phyloP scores from a whole-genome alignment of 106 monocot genomes.

The Dactylorhiza incarnata region DNA sequence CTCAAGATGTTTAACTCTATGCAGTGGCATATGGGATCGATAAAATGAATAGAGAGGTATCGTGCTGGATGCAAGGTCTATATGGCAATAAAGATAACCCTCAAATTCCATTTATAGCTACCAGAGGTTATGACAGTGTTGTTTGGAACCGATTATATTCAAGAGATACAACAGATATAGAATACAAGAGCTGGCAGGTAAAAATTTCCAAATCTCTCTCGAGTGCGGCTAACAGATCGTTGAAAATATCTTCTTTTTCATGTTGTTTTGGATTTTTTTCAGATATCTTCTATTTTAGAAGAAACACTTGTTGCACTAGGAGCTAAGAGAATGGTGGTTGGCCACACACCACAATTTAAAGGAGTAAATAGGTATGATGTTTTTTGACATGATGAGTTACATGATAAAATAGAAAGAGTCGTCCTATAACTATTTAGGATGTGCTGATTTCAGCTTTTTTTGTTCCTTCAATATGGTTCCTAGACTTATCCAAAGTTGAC shows the following conservation, averaged over 20 bases:
- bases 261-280: constrained; percentile 1
- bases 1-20: no score
- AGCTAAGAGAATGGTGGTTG: constrained; percentile 85
- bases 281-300: constrained; percentile 68
- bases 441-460: no score
- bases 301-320: constrained; percentile 53
- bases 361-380: constrained; percentile 64
- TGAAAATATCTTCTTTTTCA: background rate
- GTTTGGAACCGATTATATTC: constrained; percentile 95
- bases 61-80: constrained; percentile 68
- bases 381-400: background rate
- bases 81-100: constrained; percentile 28
- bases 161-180: constrained; percentile 30
- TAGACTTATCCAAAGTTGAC: no score
- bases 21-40: constrained; percentile 86
- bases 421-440: no score
- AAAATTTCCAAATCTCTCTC: background rate
- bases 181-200: constrained; percentile 38
- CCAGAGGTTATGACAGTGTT: constrained; percentile 87
- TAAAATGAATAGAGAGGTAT: constrained; percentile 74
- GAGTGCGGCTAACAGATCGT: background rate
- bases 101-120: constrained; percentile 74
- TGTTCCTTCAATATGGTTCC: no score
- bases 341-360: constrained; percentile 73
- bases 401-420: no score